Percentiles rank a stretch among this genome's conserved stretches.
These are phyloP conservation scores for Irpex lacteus DNA, from an alignment of 1,284 basidiomycete species.

Conservation along the genomic window DNA sequence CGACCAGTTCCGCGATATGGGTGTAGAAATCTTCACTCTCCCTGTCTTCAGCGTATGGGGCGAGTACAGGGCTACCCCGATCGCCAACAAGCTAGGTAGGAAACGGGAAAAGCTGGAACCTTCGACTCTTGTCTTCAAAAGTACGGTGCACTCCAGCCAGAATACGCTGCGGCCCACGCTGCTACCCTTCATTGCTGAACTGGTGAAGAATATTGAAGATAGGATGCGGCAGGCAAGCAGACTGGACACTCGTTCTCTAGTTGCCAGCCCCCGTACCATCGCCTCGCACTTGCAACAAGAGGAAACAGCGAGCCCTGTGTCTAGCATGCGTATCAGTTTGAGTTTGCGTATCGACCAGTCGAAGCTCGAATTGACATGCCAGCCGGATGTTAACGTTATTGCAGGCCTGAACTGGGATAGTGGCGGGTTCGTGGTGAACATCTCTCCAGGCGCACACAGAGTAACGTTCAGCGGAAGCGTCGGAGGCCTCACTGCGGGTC, in stretches of 20 bases:
- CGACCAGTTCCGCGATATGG: constrained; percentile 44
- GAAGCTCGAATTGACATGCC: constrained; percentile 79
- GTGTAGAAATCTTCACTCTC: constrained; percentile 66
- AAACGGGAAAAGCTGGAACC: constrained; percentile 35
- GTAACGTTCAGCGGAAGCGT: constrained; percentile 77
- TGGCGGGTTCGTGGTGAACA: constrained; percentile 81
- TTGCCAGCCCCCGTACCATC: neutral
- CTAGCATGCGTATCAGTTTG: constrained; percentile 71
- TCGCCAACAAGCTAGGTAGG: constrained; percentile 34
- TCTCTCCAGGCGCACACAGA: constrained; percentile 67
- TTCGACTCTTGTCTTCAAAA: constrained; percentile 69
- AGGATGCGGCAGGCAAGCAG: constrained; percentile 48
- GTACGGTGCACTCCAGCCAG: constrained; percentile 81
- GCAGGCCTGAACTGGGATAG: constrained; percentile 88
- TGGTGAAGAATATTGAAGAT: constrained; percentile 61
- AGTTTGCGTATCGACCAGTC: constrained; percentile 89
- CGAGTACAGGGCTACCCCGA: constrained; percentile 66
- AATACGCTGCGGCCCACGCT: constrained; percentile 81
- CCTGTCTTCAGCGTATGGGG: constrained; percentile 84
- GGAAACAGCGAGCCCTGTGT: constrained; percentile 22
- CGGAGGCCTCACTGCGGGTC: constrained; percentile 72
- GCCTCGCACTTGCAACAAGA: constrained; percentile 4
- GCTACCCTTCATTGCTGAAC: constrained; percentile 79
- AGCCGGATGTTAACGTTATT: constrained; percentile 85
- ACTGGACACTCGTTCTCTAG: constrained; percentile 21